Evolutionary conservation across 2,329 filamentous ascomycete species (phyloP), one percentile per base, ranked within the genome.

Genomic region (Hymenoscyphus albidus): DNA sequence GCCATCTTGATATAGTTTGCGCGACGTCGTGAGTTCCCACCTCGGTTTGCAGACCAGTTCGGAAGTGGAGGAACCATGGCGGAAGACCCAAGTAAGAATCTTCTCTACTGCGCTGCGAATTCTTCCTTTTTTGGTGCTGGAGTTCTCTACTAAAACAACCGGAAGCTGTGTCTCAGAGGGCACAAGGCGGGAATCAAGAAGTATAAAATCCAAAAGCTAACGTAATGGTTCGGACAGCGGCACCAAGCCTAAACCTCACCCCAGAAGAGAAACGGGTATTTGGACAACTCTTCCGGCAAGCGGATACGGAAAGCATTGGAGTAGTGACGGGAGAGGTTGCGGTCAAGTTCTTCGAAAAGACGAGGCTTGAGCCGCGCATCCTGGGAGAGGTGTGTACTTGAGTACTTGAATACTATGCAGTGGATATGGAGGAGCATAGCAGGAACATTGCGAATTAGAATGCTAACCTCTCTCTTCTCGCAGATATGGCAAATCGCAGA

Each of bases 401-500:
- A 35, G 69, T 62, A 44, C 38, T 35, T 35, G 35, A 35, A 35
- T 35, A 35, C 35, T 18, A 10, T 31, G 56, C 61, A 58, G 14
- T 2, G n/a, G n/a, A 51, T 51, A 22, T 18, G 44, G 44, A 51
- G n/a, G 12, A n/a, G n/a, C 44, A 51, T 51, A 51, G 9, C 35
- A 35, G 9, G 35, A 12, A 51, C n/a, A 51, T 18, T 51, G 22
- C 22, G 18, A n/a, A 22, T 22, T 22, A 55, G 38, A 58, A 61
- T 66, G 27, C 66, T 72, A 66, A 79, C 48, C 16, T 70, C 12
- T 42, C 56, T 62, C 56, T 58, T 58, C 62, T 16, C 57, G 59
- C 62, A 97, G 91, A 98, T 99, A 83, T 99, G 95, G 95, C 94
- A 98, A 80, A 95, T 99, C 77, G 94, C 95, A 71, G 95, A 99